Evolutionary conservation across 768 basidiomycete species (phyloP).

Genomic region (Floccularia luteovirens): DNA sequence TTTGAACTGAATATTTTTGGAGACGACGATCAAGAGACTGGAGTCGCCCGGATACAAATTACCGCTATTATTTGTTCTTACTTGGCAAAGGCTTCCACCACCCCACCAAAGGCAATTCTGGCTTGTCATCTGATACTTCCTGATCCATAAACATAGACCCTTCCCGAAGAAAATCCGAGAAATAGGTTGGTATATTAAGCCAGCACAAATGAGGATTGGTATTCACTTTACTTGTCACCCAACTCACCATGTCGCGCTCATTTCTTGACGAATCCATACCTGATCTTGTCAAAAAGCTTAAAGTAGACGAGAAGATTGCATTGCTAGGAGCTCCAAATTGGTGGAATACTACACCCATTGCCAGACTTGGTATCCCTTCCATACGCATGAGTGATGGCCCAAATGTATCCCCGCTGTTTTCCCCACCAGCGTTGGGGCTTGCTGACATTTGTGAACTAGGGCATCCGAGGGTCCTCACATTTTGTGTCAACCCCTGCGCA

Average conservation of each 20-base stretch:
- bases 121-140: no score
- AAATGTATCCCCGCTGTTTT: conserved; percentile 28
- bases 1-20: conserved; percentile 1
- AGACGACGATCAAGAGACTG: conserved; percentile 1
- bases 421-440: conserved; percentile 1
- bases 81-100: background rate
- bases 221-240: no score
- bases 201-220: no score
- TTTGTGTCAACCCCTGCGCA: conserved; percentile 59
- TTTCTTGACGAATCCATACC: conserved; percentile 50
- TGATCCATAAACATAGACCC: no score
- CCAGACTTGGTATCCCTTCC: conserved; percentile 53
- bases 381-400: conserved; percentile 71
- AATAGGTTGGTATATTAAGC: no score
- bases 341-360: conserved; percentile 60
- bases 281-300: conserved; percentile 44
- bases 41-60: no score
- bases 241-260: conserved; percentile 21
- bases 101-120: no score
- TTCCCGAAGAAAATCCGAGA: no score
- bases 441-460: conserved; percentile 25
- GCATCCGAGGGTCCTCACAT: conserved; percentile 60
- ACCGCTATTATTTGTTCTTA: background rate
- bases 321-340: conserved; percentile 60
- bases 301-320: conserved; percentile 55